phyloP scores from a whole-genome alignment of 768 basidiomycete species.

The Panaeolus cyanescens region DNA sequence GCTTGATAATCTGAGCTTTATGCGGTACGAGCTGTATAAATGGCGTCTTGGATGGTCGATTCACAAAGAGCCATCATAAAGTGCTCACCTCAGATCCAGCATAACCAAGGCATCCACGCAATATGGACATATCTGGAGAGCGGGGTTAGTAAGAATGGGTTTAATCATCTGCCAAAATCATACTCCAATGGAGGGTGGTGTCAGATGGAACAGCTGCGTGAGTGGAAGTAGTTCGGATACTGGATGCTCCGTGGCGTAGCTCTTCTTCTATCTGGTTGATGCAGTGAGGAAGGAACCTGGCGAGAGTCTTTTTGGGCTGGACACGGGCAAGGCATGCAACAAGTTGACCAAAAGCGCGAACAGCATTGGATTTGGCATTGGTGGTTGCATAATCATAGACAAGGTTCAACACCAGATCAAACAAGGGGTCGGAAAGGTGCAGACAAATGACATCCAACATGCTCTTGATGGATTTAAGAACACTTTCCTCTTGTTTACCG shows the following conservation, averaged over 20 bases:
- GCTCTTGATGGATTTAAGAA: constrained; percentile 77
- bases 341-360: constrained; percentile 86
- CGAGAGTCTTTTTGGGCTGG: constrained; percentile 72
- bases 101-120: constrained; percentile 81
- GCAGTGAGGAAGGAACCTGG: constrained; percentile 81
- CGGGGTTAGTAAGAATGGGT: not conserved
- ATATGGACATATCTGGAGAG: constrained; percentile 69
- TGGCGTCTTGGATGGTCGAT: constrained; percentile 6
- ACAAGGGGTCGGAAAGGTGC: constrained; percentile 77
- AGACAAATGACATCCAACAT: constrained; percentile 82
- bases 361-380: constrained; percentile 89
- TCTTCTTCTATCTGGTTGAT: constrained; percentile 79
- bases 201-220: constrained; percentile 78
- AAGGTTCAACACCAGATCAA: constrained; percentile 83
- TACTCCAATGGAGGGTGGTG: constrained; percentile 93
- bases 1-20: constrained; percentile 60
- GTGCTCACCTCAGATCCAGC: constrained; percentile 62
- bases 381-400: constrained; percentile 88
- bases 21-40: constrained; percentile 63
- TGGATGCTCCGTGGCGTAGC: constrained; percentile 88
- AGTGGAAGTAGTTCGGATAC: constrained; percentile 76
- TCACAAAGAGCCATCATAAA: not conserved
- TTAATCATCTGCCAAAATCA: constrained; percentile 22
- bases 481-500: constrained; percentile 78
- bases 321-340: constrained; percentile 83